Percentiles rank a stretch among this genome's conserved stretches.
Conservation (phyloP, 345 rosid genomes). For the Erucastrum elatum region DNA sequence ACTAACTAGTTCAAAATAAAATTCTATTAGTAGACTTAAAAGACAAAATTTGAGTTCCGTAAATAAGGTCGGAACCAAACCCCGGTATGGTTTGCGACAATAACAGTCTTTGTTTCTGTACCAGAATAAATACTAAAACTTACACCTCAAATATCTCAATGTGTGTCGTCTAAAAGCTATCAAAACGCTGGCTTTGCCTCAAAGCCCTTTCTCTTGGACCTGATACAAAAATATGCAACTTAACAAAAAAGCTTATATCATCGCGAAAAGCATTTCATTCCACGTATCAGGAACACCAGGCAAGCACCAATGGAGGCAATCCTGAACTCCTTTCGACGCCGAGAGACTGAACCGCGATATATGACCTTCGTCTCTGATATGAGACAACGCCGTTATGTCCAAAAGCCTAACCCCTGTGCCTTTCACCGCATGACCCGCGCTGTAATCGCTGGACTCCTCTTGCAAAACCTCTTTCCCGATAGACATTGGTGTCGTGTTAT, state of each 20-base stretch:
- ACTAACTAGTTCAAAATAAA: neutral
- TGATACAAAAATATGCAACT: slow-evolving; percentile 14
- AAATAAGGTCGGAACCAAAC: neutral
- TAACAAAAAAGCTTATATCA: neutral
- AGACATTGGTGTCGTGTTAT: neutral
- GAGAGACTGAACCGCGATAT: neutral
- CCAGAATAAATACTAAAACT: neutral
- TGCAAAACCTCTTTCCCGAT: neutral
- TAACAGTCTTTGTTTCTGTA: neutral
- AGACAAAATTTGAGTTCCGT: neutral
- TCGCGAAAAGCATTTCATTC: neutral
- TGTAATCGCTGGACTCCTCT: neutral
- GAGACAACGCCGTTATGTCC: neutral
- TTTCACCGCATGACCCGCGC: neutral
- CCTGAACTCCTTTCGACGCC: neutral
- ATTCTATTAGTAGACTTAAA: neutral
- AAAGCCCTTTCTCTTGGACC: slow-evolving; percentile 15
- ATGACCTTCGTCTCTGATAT: neutral
- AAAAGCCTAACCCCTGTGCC: neutral
- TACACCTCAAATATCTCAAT: slow-evolving; percentile 12
- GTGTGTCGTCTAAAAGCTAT: slow-evolving; percentile 25
- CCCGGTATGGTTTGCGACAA: neutral
- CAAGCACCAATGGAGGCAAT: neutral
- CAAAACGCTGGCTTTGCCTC: slow-evolving; percentile 2
- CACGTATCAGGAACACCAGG: neutral